A percentile compares a stretch with the other conserved stretches of the same genome.
Evolutionary conservation across 106 monocot species (phyloP).

Genomic region (Amphibolis antarctica): DNA sequence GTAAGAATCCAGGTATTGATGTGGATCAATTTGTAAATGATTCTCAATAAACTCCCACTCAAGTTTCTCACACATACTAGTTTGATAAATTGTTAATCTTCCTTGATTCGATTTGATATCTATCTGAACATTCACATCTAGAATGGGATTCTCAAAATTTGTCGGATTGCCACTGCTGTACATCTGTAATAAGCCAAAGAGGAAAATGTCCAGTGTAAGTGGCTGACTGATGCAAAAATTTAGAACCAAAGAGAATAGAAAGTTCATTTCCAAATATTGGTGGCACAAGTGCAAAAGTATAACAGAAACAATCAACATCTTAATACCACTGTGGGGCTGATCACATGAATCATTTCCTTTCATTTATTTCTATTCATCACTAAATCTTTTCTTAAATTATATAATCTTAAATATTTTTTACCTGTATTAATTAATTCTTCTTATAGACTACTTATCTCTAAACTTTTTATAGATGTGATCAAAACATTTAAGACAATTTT

Average conservation of each 20-base stretch:
- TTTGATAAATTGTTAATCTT: slow-evolving; percentile 61
- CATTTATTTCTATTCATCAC: too few relatives aligned
- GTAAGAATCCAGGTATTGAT: slow-evolving; percentile 45
- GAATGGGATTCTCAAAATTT: slow-evolving; percentile 89
- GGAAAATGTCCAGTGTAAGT: not conserved
- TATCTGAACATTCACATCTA: slow-evolving; percentile 73
- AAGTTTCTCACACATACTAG: slow-evolving; percentile 58
- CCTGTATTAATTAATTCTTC: too few relatives aligned
- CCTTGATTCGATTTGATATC: slow-evolving; percentile 73
- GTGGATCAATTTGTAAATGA: slow-evolving; percentile 27
- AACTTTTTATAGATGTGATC: too few relatives aligned
- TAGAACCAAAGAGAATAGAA: not conserved
- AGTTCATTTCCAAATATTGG: too few relatives aligned
- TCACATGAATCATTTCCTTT: too few relatives aligned
- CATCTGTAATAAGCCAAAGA: slow-evolving; percentile 40
- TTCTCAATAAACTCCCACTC: slow-evolving; percentile 30
- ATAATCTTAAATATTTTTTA: too few relatives aligned
- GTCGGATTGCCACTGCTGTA: slow-evolving; percentile 99
- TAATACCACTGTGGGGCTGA: too few relatives aligned
- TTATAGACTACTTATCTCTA: too few relatives aligned
- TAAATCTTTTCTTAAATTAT: too few relatives aligned
- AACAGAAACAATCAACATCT: too few relatives aligned
- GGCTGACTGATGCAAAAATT: not conserved
- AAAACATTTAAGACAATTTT: too few relatives aligned
- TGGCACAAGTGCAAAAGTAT: not conserved